These are phyloP conservation scores for Boletus edulis DNA, from an alignment of 768 basidiomycete genomes.

Conservation along the genomic window DNA sequence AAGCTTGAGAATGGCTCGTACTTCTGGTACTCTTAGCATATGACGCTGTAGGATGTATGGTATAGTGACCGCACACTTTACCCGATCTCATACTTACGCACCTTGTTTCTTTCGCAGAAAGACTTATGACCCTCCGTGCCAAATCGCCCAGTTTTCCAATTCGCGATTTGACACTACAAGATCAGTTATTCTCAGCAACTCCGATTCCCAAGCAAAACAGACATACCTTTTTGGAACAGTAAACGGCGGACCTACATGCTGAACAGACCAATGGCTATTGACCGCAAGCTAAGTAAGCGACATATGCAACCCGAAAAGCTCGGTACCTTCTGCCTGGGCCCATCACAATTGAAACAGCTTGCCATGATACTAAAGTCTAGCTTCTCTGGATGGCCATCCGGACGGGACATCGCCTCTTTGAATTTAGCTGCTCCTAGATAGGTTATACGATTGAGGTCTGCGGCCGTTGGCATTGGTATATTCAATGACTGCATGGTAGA, in stretches of 20 bases:
- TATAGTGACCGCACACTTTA: background rate
- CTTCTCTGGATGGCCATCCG: slow-evolving; percentile 28
- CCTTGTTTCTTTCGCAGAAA: slow-evolving; percentile 36
- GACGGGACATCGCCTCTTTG: slow-evolving; percentile 25
- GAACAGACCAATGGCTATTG: slow-evolving; percentile 28
- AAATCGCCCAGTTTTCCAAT: slow-evolving; percentile 33
- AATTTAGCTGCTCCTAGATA: slow-evolving; percentile 29
- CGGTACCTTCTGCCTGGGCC: slow-evolving; percentile 20
- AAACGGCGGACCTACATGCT: slow-evolving; percentile 28
- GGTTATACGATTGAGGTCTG: slow-evolving; percentile 27
- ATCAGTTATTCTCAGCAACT: slow-evolving; percentile 2
- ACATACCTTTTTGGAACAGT: slow-evolving; percentile 30
- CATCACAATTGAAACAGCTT: slow-evolving; percentile 23
- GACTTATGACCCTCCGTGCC: slow-evolving; percentile 32
- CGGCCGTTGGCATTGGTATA: slow-evolving; percentile 21
- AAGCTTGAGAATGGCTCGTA: slow-evolving; percentile 33
- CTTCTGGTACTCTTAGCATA: slow-evolving; percentile 35
- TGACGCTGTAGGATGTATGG: slow-evolving; percentile 27
- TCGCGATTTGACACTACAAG: slow-evolving; percentile 33
- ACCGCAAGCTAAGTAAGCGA: background rate
- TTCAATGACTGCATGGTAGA: slow-evolving; percentile 15
- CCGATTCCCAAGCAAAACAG: background rate
- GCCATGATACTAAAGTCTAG: slow-evolving; percentile 26
- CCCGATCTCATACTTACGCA: slow-evolving; percentile 8
- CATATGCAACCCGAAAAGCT: background rate